Conservation (phyloP, 257 asterid genomes). For the Nicotiana benthamiana region DNA sequence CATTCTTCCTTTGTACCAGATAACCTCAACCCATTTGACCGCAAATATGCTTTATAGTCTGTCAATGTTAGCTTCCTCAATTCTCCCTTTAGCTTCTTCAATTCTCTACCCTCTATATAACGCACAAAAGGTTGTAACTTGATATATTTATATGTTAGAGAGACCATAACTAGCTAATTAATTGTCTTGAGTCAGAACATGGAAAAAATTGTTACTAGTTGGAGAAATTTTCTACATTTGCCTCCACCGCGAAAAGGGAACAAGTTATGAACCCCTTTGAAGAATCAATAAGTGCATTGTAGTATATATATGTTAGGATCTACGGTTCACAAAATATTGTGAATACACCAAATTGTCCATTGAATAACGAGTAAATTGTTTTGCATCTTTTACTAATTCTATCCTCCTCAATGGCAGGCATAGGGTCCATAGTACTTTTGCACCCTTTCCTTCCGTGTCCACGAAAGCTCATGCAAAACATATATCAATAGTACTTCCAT, state of each 20-base stretch:
- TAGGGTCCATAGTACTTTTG: background rate
- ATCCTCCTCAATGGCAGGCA: background rate
- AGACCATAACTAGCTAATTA: background rate
- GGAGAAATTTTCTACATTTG: background rate
- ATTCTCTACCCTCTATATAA: slow-evolving; percentile 30
- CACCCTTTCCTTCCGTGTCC: background rate
- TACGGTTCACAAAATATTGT: background rate
- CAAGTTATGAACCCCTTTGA: background rate
- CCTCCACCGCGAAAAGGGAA: background rate
- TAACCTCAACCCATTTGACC: slow-evolving; percentile 52
- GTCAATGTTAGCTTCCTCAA: slow-evolving; percentile 29
- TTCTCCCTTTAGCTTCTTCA: slow-evolving; percentile 34
- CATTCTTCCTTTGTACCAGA: slow-evolving; percentile 61
- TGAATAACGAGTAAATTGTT: background rate
- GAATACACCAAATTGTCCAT: background rate
- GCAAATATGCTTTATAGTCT: slow-evolving; percentile 54
- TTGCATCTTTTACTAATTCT: background rate
- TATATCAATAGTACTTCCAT: background rate
- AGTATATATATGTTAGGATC: background rate
- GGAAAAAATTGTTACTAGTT: background rate
- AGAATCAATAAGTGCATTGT: background rate
- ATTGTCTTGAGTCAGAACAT: background rate
- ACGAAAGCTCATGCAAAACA: background rate
- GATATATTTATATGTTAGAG: background rate
- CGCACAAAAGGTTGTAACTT: background rate